Evolutionary conservation across 805 yeast genomes (phyloP).

Genomic region (Candida argentea): DNA sequence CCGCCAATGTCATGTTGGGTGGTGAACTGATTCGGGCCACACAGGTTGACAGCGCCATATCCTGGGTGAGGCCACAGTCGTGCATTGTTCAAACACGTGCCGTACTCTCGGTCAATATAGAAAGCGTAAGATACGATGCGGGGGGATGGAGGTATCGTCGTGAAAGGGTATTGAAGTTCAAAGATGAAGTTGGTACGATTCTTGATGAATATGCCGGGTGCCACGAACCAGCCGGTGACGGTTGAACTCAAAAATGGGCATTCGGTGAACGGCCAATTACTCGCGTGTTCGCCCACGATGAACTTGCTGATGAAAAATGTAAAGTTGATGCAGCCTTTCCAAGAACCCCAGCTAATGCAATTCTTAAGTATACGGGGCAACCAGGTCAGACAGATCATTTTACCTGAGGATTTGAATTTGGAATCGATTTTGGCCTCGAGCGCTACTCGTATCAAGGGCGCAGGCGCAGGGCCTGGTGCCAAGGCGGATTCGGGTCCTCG

Average conservation of each 20-base stretch:
- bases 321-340: slow-evolving; percentile 62
- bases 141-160: too few relatives aligned
- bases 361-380: slow-evolving; percentile 83
- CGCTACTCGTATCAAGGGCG: slow-evolving; percentile 29
- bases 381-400: slow-evolving; percentile 69
- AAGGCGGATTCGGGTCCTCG: slow-evolving; percentile 6
- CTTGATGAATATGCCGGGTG: slow-evolving; percentile 60
- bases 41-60: too few relatives aligned
- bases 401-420: slow-evolving; percentile 80
- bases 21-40: too few relatives aligned
- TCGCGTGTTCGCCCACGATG: slow-evolving; percentile 85
- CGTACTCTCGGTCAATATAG: too few relatives aligned
- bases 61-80: too few relatives aligned
- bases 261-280: slow-evolving; percentile 71
- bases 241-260: slow-evolving; percentile 91
- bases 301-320: slow-evolving; percentile 75
- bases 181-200: slow-evolving; percentile 62
- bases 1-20: slow-evolving; percentile 10
- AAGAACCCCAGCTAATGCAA: slow-evolving; percentile 62
- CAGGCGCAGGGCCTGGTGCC: slow-evolving; percentile 32
- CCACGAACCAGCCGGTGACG: slow-evolving; percentile 73
- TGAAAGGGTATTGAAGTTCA: too few relatives aligned
- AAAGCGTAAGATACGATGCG: too few relatives aligned
- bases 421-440: slow-evolving; percentile 52
- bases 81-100: too few relatives aligned